A percentile compares a stretch with the other conserved stretches of the same genome.
phyloP scores from a whole-genome alignment of 441 rosid species.

The Eutrema salsugineum region DNA sequence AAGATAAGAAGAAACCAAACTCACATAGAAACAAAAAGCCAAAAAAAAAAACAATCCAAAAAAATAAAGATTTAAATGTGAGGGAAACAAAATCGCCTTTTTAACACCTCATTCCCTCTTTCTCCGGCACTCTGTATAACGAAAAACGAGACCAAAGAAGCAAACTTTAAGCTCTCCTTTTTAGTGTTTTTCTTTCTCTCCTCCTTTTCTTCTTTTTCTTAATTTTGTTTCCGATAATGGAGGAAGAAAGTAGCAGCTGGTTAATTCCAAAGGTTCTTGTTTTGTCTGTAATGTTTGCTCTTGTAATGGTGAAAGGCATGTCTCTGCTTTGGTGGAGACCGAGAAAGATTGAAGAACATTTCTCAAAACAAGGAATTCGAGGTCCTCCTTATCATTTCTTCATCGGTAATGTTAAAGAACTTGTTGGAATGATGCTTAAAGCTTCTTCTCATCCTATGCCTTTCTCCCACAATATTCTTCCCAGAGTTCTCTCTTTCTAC shows the following conservation, averaged over 20 bases:
- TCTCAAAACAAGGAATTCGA: constrained; percentile 91
- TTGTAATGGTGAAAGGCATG: constrained; percentile 33
- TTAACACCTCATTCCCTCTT: constrained; percentile 35
- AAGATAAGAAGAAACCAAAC: constrained; percentile 43
- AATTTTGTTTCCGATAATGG: constrained; percentile 21
- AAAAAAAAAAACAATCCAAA: constrained; percentile 24
- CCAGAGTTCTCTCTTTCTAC: constrained; percentile 89
- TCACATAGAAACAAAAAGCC: constrained; percentile 39
- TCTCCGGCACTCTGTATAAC: constrained; percentile 34
- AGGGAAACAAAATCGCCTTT: constrained; percentile 26
- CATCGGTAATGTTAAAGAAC: constrained; percentile 88
- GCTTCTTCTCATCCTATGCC: constrained; percentile 96
- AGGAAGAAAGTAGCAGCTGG: constrained; percentile 28
- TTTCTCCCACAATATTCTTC: constrained; percentile 89
- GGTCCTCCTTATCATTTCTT: constrained; percentile 97
- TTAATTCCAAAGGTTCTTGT: constrained; percentile 32
- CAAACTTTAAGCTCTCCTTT: constrained; percentile 19
- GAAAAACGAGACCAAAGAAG: constrained; percentile 26
- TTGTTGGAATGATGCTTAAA: constrained; percentile 86
- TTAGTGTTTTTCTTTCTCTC: constrained; percentile 4
- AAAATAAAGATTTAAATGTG: constrained; percentile 1
- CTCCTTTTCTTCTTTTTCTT: neutral
- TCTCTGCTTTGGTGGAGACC: constrained; percentile 89
- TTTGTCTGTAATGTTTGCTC: constrained; percentile 24
- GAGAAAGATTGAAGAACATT: constrained; percentile 78